These are phyloP conservation scores for Cocos nucifera DNA, from an alignment of 176 grass and related monocot genomes.

Conservation along the genomic window DNA sequence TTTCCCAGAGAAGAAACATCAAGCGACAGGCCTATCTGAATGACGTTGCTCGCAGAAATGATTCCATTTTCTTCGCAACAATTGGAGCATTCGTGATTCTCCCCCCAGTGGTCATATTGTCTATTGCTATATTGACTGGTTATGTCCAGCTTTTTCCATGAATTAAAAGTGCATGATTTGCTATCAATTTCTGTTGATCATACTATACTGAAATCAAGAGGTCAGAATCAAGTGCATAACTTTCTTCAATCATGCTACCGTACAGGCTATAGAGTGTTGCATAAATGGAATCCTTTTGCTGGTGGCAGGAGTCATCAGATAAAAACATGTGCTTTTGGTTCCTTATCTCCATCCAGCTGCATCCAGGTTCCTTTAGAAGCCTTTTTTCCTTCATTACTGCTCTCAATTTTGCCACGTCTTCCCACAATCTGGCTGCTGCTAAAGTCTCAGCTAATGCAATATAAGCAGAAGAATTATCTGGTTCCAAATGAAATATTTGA, in stretches of 20 bases:
- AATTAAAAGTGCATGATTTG: slow-evolving; percentile 2
- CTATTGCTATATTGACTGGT: slow-evolving; percentile 65
- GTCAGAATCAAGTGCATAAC: too few species aligned
- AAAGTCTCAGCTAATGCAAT: slow-evolving; percentile 21
- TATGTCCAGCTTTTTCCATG: slow-evolving; percentile 81
- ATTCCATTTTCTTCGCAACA: slow-evolving; percentile 74
- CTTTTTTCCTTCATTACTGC: slow-evolving; percentile 13
- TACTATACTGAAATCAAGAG: too few species aligned
- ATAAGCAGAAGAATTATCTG: slow-evolving; percentile 11
- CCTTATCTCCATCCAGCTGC: slow-evolving; percentile 19
- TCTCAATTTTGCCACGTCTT: slow-evolving; percentile 16
- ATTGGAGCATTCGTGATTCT: slow-evolving; percentile 72
- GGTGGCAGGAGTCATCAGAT: slow-evolving; percentile 4
- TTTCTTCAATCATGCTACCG: slow-evolving; percentile 14
- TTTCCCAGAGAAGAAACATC: slow-evolving; percentile 83
- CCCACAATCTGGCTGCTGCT: slow-evolving; percentile 15
- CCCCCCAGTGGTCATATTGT: slow-evolving; percentile 64
- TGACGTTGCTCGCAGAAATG: slow-evolving; percentile 57
- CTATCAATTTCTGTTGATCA: too few species aligned
- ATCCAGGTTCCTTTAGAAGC: slow-evolving; percentile 22
- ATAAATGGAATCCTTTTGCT: slow-evolving; percentile 5
- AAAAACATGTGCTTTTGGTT: slow-evolving; percentile 11
- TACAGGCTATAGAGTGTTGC: slow-evolving; percentile 13
- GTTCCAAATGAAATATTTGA: slow-evolving; percentile 19
- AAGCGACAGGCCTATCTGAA: slow-evolving; percentile 76